Conservation (phyloP, 2,329 filamentous ascomycete genomes). For the Trichothecium sympodiale region DNA sequence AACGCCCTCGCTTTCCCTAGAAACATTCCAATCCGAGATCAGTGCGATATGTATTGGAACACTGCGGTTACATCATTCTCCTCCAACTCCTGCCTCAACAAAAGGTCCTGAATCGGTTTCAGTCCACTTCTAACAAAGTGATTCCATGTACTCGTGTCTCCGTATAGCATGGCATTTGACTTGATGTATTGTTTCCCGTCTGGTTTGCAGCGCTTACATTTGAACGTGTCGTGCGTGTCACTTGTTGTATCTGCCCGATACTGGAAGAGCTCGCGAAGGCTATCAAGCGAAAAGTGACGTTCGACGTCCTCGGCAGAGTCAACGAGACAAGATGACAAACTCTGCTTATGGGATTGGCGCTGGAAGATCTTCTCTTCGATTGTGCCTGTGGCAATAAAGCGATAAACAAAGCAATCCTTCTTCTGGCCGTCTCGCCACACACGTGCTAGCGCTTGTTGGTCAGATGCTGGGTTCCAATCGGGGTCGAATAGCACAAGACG, state of each 20-base stretch:
- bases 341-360: slow-evolving; percentile 95
- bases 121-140: slow-evolving; percentile 81
- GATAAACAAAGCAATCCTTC: slow-evolving; percentile 98
- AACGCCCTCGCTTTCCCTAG: too few species aligned
- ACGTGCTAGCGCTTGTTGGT: slow-evolving; percentile 91
- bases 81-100: slow-evolving; percentile 74
- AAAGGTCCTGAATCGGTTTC: slow-evolving; percentile 75
- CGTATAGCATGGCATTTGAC: slow-evolving; percentile 89
- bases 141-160: slow-evolving; percentile 98
- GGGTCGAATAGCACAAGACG: slow-evolving; percentile 93
- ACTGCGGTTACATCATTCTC: slow-evolving; percentile 81
- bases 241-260: slow-evolving; percentile 76
- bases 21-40: slow-evolving; percentile 1
- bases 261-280: slow-evolving; percentile 85
- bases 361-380: slow-evolving; percentile 99
- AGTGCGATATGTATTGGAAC: slow-evolving; percentile 97
- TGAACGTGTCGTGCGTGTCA: slow-evolving; percentile 97
- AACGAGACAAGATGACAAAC: slow-evolving; percentile 88
- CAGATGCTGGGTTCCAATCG: slow-evolving; percentile 94
- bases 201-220: slow-evolving; percentile 87
- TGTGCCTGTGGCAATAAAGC: slow-evolving; percentile 96
- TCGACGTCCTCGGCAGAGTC: slow-evolving; percentile 96
- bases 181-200: slow-evolving; percentile 84
- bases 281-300: slow-evolving; percentile 88
- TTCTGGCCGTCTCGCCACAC: slow-evolving; percentile 99